These are phyloP conservation scores for Botryotinia narcissicola DNA, from an alignment of 2,329 filamentous ascomycete species.

Conservation along the genomic window DNA sequence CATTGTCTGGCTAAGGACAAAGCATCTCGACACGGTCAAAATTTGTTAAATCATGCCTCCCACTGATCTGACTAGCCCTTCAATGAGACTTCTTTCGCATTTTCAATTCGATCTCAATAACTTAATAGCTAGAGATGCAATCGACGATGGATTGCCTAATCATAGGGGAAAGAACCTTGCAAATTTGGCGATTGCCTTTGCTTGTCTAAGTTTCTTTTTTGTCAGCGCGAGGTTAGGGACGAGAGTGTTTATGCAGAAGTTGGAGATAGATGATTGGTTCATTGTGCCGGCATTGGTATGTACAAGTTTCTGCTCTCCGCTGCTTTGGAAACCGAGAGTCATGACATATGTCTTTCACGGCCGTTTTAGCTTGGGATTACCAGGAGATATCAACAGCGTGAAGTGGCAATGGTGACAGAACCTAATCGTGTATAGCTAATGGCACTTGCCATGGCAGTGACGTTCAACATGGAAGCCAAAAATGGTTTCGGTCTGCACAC, in stretches of 20 bases:
- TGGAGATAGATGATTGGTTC: not conserved
- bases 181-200: not conserved
- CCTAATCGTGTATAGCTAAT: not conserved
- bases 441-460: constrained; percentile 4
- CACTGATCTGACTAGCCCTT: not conserved
- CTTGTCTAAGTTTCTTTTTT: not conserved
- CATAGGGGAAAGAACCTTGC: not conserved
- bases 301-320: not conserved
- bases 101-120: not conserved
- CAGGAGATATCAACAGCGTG: not conserved
- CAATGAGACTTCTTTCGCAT: not conserved
- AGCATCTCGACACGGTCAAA: not conserved
- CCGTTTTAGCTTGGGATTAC: not conserved
- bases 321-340: not conserved
- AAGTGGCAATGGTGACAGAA: not conserved
- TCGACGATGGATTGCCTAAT: not conserved
- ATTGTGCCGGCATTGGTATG: not conserved
- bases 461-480: not conserved
- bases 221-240: not conserved
- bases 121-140: not conserved
- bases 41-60: not conserved
- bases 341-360: not conserved
- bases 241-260: not conserved
- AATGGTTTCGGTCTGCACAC: constrained; percentile 12
- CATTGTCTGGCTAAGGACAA: not conserved